Percentiles rank a stretch among this genome's conserved stretches.
Conservation (phyloP, 441 rosid genomes). For the Heliophila coronopifolia region DNA sequence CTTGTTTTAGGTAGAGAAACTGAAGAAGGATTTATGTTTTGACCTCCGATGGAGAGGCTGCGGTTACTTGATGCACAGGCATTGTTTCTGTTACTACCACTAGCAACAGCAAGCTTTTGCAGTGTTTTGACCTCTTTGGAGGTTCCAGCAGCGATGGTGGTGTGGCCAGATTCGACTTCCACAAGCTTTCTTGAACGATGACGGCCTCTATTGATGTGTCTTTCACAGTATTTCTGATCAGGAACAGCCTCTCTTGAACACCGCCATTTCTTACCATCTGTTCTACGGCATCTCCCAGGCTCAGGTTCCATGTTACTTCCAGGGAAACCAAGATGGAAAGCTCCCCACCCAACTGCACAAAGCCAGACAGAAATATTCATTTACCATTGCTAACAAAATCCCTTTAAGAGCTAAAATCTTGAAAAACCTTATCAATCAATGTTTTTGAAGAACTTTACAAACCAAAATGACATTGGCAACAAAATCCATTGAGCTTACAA, state of each 20-base stretch:
- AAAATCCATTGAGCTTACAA: no score
- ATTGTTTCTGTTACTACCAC: slow-evolving; percentile 24
- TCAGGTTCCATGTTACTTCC: slow-evolving; percentile 66
- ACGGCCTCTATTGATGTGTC: slow-evolving; percentile 58
- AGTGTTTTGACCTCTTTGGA: background rate
- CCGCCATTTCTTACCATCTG: slow-evolving; percentile 74
- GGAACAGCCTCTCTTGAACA: slow-evolving; percentile 61
- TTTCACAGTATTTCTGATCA: slow-evolving; percentile 62
- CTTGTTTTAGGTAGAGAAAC: slow-evolving; percentile 27
- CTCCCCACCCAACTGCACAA: slow-evolving; percentile 61
- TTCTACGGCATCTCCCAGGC: slow-evolving; percentile 61
- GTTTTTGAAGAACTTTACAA: background rate
- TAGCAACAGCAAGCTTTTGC: slow-evolving; percentile 31
- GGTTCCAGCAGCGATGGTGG: slow-evolving; percentile 34
- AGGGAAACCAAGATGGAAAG: slow-evolving; percentile 68
- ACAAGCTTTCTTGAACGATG: slow-evolving; percentile 86
- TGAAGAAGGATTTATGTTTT: slow-evolving; percentile 18
- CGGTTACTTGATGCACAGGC: slow-evolving; percentile 28
- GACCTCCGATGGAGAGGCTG: slow-evolving; percentile 34
- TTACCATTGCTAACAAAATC: background rate
- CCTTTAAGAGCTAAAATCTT: background rate
- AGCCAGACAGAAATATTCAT: background rate
- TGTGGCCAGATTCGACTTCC: slow-evolving; percentile 56
- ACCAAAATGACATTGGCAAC: background rate
- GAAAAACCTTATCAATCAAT: background rate